Evolutionary conservation across 163 green algal species (phyloP), one percentile per base, ranked within the genome.

Genomic region (Coccomyxa subellipsoidea): DNA sequence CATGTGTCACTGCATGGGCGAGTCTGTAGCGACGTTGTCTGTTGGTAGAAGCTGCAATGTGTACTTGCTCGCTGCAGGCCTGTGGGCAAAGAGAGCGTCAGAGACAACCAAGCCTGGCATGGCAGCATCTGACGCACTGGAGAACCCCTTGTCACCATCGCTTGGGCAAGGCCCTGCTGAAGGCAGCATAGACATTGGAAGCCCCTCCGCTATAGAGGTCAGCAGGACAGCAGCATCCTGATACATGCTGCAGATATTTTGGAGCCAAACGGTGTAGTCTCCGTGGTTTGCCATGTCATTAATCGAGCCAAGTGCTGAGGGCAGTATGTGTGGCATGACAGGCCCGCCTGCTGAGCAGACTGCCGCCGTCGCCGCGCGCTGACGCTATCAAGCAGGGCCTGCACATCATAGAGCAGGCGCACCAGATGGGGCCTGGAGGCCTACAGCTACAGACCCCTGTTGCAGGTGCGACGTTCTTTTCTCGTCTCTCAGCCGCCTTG

Each of bases 321-420:
- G 47, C 15, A 59, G 47, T 18, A 8, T 59, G 47, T 59, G 23
- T 1, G 21, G 47, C 47, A 59, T 7, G 47, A 18, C 47, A 59
- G 47, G 47, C 47, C 23, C 47, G 47, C 3, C 47, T 59, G 47
- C 47, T 59, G 23, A 59, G 47, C 47, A 73, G 66, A 32, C 7
- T 73, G 66, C 29, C 66, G 18, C 21, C 2, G 10, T 73, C 66
- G 1, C 66, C 66, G 15, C 27, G 66, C 18, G 66, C 29, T 18
- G 66, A 32, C 4, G 2, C 21, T 34, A 12, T 73, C 66, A 32
- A 34, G 66, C 6, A 21, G 7, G 66, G 66, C 18, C n/a, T 73
- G 66, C 29, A 73, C n/a, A 73, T 73, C 27, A 73, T 73, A 35
- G 66, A 73, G n/a, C 66, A 73, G 66, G 66, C 27, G 29, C 66